A percentile compares a stretch with the other conserved stretches of the same genome.
These are phyloP conservation scores for Macrophomina tecta DNA, from an alignment of 2,329 filamentous ascomycete genomes.

Conservation along the genomic window DNA sequence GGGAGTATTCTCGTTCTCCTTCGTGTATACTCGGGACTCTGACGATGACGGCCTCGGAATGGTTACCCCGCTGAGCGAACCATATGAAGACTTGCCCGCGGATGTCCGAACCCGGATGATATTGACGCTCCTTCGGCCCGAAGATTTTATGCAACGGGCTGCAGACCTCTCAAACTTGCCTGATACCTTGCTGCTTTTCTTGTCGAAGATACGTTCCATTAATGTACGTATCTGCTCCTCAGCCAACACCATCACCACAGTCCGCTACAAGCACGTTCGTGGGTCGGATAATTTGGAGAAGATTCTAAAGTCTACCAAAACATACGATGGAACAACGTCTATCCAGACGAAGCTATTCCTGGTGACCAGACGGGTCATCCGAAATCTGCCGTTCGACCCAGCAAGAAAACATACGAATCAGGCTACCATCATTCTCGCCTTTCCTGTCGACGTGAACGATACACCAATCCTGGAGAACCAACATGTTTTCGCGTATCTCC, in stretches of 20 bases:
- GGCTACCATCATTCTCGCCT: conserved; percentile 53
- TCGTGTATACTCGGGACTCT: conserved; percentile 38
- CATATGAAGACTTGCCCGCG: conserved; percentile 25
- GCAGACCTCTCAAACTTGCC: neutral
- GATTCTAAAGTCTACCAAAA: neutral
- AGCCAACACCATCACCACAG: neutral
- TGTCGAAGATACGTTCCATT: neutral
- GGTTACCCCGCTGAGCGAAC: conserved; percentile 51
- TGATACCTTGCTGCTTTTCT: conserved; percentile 19
- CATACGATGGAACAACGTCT: neutral
- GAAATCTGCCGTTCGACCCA: neutral
- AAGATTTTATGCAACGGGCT: neutral
- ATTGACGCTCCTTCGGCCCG: neutral
- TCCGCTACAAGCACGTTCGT: neutral
- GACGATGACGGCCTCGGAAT: conserved; percentile 57
- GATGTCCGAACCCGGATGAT: conserved; percentile 34
- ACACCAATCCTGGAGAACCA: conserved; percentile 49
- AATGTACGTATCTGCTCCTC: neutral
- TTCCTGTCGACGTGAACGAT: conserved; percentile 46
- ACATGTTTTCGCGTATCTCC: conserved; percentile 55
- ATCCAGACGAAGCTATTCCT: neutral
- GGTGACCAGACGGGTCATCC: neutral
- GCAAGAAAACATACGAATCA: neutral
- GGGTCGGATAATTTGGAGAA: neutral
- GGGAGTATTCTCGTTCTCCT: conserved; percentile 45